Base-by-base conservation (phyloP, 1,284 basidiomycete species). In the Ceratobasidium sp. region DNA sequence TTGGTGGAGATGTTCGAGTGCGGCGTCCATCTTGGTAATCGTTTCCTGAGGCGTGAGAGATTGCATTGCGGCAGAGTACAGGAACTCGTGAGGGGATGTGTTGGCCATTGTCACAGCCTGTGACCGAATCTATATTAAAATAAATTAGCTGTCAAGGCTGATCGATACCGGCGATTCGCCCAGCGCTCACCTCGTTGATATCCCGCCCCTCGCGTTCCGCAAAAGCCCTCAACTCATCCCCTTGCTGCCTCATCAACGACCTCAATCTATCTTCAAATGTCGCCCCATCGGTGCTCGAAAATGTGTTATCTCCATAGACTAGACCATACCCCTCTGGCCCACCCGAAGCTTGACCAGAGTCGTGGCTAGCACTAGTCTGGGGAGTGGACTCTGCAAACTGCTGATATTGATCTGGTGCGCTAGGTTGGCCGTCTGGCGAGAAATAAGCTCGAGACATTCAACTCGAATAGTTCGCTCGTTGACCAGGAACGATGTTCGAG, bases 1-100 rank as follows among this genome's bases (percentile, higher is more conserved):
- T 46, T 66, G 71, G 33, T 78, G 71, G 2, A 78, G 33, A 39
- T 67, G 56, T 53, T 78, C 78, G n/a, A 78, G 64, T 26, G 78
- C 69, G 42, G 56, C 53, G 63, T 73, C 71, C 64, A 78, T 71
- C 42, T 66, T 73, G 23, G 71, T 73, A 39, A 78, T 73, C 18
- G 72, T 76, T 28, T 73, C 71, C 58, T 58, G 63, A 13, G 70
- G 61, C 39, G 70, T 64, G 44, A 71, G 58, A 4, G 61, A 63
- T 40, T 66, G 69, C 70, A 66, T 60, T 28, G 70, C 55, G 39
- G 40, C 49, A 49, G 78, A 70, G 46, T 63, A 66, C 28, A 66
- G 46, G 66, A 69, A 72, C n/a, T 64, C 78, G 42, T 73, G 78
- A 10, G 70, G 78, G 20, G 72, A 58, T 20, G 70, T 26, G 58